Base-by-base conservation (phyloP, 1,139 yeast genomes). In the Suhomyces taliae region DNA sequence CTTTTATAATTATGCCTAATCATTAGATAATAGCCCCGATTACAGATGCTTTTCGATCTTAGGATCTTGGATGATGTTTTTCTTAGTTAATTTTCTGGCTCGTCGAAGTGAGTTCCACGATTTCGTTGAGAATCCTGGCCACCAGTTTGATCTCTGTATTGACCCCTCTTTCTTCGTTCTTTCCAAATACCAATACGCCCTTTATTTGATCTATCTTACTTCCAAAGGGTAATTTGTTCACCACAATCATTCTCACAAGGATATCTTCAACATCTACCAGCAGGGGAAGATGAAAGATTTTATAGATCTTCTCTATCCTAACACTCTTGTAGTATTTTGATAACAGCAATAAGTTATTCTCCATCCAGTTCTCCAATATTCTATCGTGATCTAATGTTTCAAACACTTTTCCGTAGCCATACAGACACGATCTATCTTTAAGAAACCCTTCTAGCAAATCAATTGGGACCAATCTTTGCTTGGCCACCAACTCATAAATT, bases 121-220 rank as follows among this genome's bases (percentile, higher is more conserved):
- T 29, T 29, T 29, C 32, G n/a, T 29, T 29, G 11, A 29, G n/a
- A 9, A 29, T 29, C 2, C 32, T 9, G 7, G 70, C 66, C 6
- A 69, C 57, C 27, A 57, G 58, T 43, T 59, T 56, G 11, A 67
- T 53, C 46, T 62, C 64, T 5, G 24, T 29, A 35, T 46, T 40
- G 11, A 46, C 37, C 4, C 38, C 46, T 4, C n/a, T 36, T 5
- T 40, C 36, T 9, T 49, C 52, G 15, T 51, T 56, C n/a, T 48
- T 53, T 4, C 64, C 65, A 53, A 73, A 68, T 1, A 56, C 47
- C 39, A 71, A 49, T 9, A 63, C 46, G 4, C 55, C 56, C n/a
- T 60, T 51, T 7, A 62, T 40, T 50, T 73, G 78, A 57, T 74
- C 73, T 27, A 74, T 66, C 39, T 57, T 61, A 7, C 72, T 62